Percentiles rank a stretch among this genome's conserved stretches.
Evolutionary conservation across 1,139 yeast genomes (phyloP).

Genomic region (Debaryomycetaceae sp.): DNA sequence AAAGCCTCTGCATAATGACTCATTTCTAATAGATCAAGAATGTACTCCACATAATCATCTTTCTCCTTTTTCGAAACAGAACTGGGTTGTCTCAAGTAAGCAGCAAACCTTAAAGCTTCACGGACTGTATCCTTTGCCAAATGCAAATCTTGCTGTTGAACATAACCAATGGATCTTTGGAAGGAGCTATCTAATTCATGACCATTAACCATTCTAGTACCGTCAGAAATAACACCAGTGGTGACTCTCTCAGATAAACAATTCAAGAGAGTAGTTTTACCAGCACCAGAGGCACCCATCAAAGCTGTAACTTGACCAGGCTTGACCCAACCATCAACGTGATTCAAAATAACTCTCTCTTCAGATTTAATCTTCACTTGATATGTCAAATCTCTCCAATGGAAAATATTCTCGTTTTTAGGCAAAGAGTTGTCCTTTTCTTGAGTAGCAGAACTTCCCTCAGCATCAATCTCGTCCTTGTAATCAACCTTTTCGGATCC

Average conservation of each 20-base stretch:
- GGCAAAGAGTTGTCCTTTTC: conserved; percentile 2
- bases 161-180: conserved; percentile 66
- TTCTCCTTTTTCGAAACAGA: conserved; percentile 55
- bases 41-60: conserved; percentile 65
- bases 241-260: conserved; percentile 77
- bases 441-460: conserved; percentile 6
- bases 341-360: conserved; percentile 60
- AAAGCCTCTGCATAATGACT: conserved; percentile 71
- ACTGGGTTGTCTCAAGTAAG: conserved; percentile 68
- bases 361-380: conserved; percentile 66
- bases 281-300: conserved; percentile 91
- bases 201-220: conserved; percentile 74
- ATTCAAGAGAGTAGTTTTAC: conserved; percentile 73
- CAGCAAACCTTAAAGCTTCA: conserved; percentile 72
- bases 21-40: conserved; percentile 59
- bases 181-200: conserved; percentile 60
- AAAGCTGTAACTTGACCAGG: conserved; percentile 49
- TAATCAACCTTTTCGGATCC: conserved; percentile 16
- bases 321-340: conserved; percentile 82
- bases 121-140: conserved; percentile 73
- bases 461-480: conserved; percentile 14
- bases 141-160: conserved; percentile 81
- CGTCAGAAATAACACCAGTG: conserved; percentile 69
- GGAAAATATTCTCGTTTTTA: conserved; percentile 49
- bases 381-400: conserved; percentile 77